These are phyloP conservation scores for Cytidiella melzeri DNA, from an alignment of 768 basidiomycete species.

Conservation along the genomic window DNA sequence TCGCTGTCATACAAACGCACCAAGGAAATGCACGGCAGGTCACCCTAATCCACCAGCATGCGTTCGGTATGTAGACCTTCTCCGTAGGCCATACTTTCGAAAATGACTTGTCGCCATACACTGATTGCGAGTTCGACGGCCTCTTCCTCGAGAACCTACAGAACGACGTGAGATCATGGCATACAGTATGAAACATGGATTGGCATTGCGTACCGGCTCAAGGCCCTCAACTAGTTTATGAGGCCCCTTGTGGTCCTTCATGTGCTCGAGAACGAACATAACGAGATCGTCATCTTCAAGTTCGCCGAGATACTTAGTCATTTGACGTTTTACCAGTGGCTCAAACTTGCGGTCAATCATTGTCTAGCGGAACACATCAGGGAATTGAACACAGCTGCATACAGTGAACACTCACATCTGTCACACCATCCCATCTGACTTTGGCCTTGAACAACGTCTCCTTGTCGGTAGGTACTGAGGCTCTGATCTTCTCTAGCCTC, in stretches of 20 bases:
- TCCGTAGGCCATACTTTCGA: constrained; percentile 91
- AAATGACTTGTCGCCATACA: constrained; percentile 90
- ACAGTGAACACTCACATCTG: constrained; percentile 54
- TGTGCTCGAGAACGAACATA: constrained; percentile 89
- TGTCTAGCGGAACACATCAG: constrained; percentile 35
- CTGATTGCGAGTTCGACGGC: constrained; percentile 69
- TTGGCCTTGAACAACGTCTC: constrained; percentile 77
- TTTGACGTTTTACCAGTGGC: constrained; percentile 73
- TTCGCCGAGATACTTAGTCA: constrained; percentile 86
- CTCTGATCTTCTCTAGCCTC: constrained; percentile 70
- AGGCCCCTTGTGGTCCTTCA: constrained; percentile 85
- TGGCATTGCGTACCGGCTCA: constrained; percentile 82
- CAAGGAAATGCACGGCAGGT: background rate
- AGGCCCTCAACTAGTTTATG: constrained; percentile 84
- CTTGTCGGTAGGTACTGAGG: constrained; percentile 69
- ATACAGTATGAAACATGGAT: background rate
- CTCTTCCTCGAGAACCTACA: constrained; percentile 89
- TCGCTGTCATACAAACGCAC: background rate
- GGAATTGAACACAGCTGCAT: background rate
- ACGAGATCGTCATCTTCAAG: constrained; percentile 91
- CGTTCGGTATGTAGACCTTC: constrained; percentile 85
- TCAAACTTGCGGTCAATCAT: constrained; percentile 85
- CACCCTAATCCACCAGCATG: constrained; percentile 64
- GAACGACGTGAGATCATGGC: background rate
- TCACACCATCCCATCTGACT: constrained; percentile 88